Percentiles rank a stretch among this genome's conserved stretches.
Evolutionary conservation across 179 eudicot genomes (phyloP).

Genomic region (Nepenthes alata): DNA sequence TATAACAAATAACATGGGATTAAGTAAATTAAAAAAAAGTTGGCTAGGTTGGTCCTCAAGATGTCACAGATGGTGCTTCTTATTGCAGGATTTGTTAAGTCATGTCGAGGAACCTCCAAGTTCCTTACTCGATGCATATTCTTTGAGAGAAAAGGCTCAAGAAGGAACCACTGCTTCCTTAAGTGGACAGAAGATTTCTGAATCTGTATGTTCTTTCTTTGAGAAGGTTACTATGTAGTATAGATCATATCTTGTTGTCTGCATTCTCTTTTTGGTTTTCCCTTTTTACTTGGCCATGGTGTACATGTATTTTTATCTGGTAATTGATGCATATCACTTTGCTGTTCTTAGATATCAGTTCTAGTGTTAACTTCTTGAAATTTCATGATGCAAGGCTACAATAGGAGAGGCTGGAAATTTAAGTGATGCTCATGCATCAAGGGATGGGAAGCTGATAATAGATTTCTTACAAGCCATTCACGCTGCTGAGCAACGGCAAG

Average conservation of each 20-base stretch:
- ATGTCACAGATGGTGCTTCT: background rate
- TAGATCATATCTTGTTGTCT: background rate
- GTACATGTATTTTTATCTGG: background rate
- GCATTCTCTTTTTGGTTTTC: slow-evolving; percentile 2
- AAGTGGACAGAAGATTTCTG: slow-evolving; percentile 21
- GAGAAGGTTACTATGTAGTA: slow-evolving; percentile 14
- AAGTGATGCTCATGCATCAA: slow-evolving; percentile 33
- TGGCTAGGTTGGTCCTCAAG: too few relatives aligned
- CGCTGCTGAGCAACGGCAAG: slow-evolving; percentile 88
- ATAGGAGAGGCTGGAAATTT: slow-evolving; percentile 24
- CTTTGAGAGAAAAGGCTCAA: slow-evolving; percentile 31
- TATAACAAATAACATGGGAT: too few relatives aligned
- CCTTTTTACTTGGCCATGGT: background rate
- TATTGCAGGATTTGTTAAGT: slow-evolving; percentile 33
- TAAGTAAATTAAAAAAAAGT: too few relatives aligned
- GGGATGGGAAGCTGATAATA: slow-evolving; percentile 78
- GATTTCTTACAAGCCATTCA: slow-evolving; percentile 91
- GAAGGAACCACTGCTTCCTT: slow-evolving; percentile 22
- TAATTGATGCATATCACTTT: background rate
- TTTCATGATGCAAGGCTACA: slow-evolving; percentile 31
- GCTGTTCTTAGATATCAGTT: background rate
- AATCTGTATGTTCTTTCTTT: slow-evolving; percentile 11
- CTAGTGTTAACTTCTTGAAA: slow-evolving; percentile 8
- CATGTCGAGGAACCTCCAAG: slow-evolving; percentile 24
- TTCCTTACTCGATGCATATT: slow-evolving; percentile 65